Conservation (phyloP, 129 eudicot species). For the Escallonia rubra region DNA sequence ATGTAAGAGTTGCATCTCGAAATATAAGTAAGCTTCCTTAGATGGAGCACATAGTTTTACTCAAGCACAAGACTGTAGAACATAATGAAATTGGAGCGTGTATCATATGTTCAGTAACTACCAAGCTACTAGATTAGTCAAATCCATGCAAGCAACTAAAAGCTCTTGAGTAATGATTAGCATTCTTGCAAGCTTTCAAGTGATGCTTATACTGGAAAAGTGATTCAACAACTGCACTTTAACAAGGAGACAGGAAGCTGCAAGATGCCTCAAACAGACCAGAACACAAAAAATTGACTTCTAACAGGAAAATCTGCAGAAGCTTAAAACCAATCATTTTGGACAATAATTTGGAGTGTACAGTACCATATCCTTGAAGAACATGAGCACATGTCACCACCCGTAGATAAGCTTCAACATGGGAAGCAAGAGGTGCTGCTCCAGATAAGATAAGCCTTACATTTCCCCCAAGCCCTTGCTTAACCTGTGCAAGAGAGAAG, state of each 20-base stretch:
- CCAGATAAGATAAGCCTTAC: slow-evolving; percentile 75
- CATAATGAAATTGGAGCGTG: too few species aligned
- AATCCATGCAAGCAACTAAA: too few species aligned
- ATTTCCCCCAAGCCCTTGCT: slow-evolving; percentile 63
- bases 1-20: too few species aligned
- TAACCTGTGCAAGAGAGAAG: slow-evolving; percentile 42
- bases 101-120: too few species aligned
- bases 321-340: not conserved
- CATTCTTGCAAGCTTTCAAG: not conserved
- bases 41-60: too few species aligned
- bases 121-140: too few species aligned
- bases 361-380: slow-evolving; percentile 82
- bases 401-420: slow-evolving; percentile 65
- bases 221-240: not conserved
- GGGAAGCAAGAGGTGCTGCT: slow-evolving; percentile 82
- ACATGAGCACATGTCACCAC: slow-evolving; percentile 77
- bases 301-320: not conserved
- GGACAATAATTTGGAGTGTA: not conserved
- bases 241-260: not conserved
- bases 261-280: too few species aligned
- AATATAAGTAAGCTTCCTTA: too few species aligned
- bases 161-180: too few species aligned
- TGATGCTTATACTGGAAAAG: not conserved
- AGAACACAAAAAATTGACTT: too few species aligned
- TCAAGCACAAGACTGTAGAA: too few species aligned